Evolutionary conservation across 495 filamentous ascomycete species (phyloP), one percentile per base, ranked within the genome.

Genomic region (Annulohypoxylon stygium): DNA sequence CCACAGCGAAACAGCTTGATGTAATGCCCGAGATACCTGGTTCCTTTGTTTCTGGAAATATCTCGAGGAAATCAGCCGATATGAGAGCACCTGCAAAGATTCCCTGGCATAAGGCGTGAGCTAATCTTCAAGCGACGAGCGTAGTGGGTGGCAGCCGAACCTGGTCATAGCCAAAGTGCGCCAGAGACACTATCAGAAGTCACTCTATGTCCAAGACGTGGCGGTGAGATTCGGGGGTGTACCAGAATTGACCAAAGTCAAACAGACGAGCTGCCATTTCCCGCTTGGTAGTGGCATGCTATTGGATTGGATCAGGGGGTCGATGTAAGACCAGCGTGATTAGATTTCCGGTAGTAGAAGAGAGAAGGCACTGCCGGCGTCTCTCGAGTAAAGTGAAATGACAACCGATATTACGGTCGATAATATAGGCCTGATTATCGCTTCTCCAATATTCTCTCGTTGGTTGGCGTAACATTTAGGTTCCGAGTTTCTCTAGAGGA

Each of bases 81-180:
- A 80, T 81, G 16, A 80, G 66, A 25, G 73, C 73, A 20, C 78
- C 78, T 4, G 75, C 71, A 58, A 79, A 80, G 18, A 78, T 68
- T n/a, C 78, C 80, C 74, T 76, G 48, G 9, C 16, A 50, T 14
- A 55, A 20, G 48, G 9, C n/a, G 58, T 71, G 34, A 67, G 67
- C 59, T 57, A 57, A 55, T 68, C 59, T 36, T 51, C 45, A 41
- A 65, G 39, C 25, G 67, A 18, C 37, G 63, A 10, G 58, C 51
- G 53, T 61, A 58, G 67, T 53, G n/a, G 47, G 51, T 57, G 53
- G 53, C 37, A 23, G 39, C 33, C 23, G 43, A 60, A 70, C 75
- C 71, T 80, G 76, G 62, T 79, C 77, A 41, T 80, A 79, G 39
- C 77, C 78, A 54, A 79, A 79, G 65, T 77, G 76, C 14, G 77